Conservation (phyloP, 148 eudicot species). For the Beta vulgaris region DNA sequence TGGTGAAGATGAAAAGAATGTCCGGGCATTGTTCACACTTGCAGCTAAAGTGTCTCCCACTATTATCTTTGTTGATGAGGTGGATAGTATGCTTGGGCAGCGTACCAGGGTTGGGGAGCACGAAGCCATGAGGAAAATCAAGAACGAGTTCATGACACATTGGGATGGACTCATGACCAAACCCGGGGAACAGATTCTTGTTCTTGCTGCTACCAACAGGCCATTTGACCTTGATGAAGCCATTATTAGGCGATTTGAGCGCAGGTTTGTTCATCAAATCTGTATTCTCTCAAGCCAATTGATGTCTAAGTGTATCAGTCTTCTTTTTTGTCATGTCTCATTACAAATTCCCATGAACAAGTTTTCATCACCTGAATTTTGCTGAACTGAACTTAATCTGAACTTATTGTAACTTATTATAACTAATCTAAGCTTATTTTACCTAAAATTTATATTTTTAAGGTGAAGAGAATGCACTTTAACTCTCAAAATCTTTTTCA, state of each 20-base stretch:
- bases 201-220: constrained; percentile 94
- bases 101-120: constrained; percentile 90
- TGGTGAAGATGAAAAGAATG: constrained; percentile 96
- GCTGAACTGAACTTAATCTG: too few species aligned
- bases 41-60: constrained; percentile 93
- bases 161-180: constrained; percentile 93
- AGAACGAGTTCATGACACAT: constrained; percentile 93
- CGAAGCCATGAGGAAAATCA: constrained; percentile 92
- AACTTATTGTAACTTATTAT: too few species aligned
- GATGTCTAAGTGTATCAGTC: background rate
- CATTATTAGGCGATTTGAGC: constrained; percentile 89
- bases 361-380: too few species aligned
- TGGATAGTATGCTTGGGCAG: constrained; percentile 95
- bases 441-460: too few species aligned
- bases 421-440: too few species aligned
- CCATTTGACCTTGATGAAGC: constrained; percentile 97
- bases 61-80: constrained; percentile 87
- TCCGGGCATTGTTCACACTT: constrained; percentile 82
- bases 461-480: too few species aligned
- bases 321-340: background rate
- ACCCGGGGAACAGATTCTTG: constrained; percentile 81
- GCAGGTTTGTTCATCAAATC: constrained; percentile 65
- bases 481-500: constrained; percentile 10
- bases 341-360: background rate
- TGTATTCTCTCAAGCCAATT: background rate